These are phyloP conservation scores for Botrytis elliptica DNA, from an alignment of 2,329 filamentous ascomycete genomes.

Conservation along the genomic window DNA sequence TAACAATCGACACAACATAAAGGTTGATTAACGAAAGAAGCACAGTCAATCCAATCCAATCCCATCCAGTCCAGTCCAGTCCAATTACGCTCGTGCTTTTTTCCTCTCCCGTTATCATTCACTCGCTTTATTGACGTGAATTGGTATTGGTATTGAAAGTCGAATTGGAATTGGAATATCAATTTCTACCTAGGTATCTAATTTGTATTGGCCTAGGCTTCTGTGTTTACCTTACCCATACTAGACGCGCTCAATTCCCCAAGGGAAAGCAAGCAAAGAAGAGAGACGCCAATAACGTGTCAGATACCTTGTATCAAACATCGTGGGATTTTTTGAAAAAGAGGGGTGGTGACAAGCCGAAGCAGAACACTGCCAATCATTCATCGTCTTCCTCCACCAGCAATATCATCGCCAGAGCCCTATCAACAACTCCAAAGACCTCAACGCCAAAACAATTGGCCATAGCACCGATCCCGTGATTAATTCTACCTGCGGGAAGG, in stretches of 20 bases:
- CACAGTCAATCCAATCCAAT: not conserved
- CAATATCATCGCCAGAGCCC: conserved; percentile 30
- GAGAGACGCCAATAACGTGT: not conserved
- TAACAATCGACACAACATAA: not conserved
- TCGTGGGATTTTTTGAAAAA: not conserved
- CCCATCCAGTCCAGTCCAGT: not conserved
- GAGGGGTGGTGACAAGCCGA: not conserved
- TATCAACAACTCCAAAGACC: conserved; percentile 36
- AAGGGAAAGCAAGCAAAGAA: not conserved
- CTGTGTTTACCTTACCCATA: not conserved
- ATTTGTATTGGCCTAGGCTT: not conserved
- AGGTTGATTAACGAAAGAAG: not conserved
- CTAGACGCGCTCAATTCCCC: conserved; percentile 1
- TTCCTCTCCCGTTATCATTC: not conserved
- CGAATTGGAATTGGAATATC: not conserved
- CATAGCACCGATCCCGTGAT: conserved; percentile 36
- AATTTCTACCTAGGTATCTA: not conserved
- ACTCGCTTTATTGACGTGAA: not conserved
- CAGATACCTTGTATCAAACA: conserved; percentile 19
- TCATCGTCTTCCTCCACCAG: conserved; percentile 19
- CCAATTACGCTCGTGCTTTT: conserved; percentile 10
- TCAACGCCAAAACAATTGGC: conserved; percentile 37
- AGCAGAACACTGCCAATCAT: conserved; percentile 31
- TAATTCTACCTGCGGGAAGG: conserved; percentile 36
- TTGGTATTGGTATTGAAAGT: not conserved